A percentile compares a stretch with the other conserved stretches of the same genome.
phyloP scores from a whole-genome alignment of 1,284 basidiomycete genomes.

The Cutaneotrichosporon sp. region DNA sequence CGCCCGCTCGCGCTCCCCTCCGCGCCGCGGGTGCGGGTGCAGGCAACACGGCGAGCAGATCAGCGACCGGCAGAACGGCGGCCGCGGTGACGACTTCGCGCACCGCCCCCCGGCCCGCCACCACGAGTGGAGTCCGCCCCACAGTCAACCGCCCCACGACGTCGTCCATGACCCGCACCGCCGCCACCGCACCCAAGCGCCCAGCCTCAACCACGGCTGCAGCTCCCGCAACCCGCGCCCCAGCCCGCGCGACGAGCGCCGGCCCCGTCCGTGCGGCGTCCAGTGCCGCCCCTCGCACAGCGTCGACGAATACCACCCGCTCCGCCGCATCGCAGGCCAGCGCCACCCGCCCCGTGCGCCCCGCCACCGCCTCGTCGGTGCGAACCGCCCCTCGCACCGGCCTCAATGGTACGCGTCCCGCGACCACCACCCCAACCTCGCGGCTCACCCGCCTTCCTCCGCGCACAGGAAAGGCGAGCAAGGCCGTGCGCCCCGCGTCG shows the following conservation, averaged over 20 bases:
- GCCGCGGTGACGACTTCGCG: too few species aligned
- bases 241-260: neutral
- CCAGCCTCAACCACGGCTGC: too few species aligned
- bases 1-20: neutral
- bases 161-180: too few species aligned
- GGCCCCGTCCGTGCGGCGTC: neutral
- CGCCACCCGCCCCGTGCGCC: neutral
- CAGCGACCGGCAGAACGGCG: too few species aligned
- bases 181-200: too few species aligned
- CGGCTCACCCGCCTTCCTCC: neutral
- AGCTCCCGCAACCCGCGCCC: neutral
- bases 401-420: neutral
- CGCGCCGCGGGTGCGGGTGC: neutral
- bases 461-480: neutral
- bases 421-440: neutral
- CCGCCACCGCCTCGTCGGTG: neutral
- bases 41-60: neutral
- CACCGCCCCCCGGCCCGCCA: neutral
- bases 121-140: neutral
- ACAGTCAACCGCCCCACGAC: neutral
- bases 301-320: neutral
- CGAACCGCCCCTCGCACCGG: neutral
- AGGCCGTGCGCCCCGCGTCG: conserved; percentile 4
- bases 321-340: neutral
- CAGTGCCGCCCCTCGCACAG: neutral